These are phyloP conservation scores for Geotrichum bryndzae DNA, from an alignment of 1,139 yeast species.

Conservation along the genomic window DNA sequence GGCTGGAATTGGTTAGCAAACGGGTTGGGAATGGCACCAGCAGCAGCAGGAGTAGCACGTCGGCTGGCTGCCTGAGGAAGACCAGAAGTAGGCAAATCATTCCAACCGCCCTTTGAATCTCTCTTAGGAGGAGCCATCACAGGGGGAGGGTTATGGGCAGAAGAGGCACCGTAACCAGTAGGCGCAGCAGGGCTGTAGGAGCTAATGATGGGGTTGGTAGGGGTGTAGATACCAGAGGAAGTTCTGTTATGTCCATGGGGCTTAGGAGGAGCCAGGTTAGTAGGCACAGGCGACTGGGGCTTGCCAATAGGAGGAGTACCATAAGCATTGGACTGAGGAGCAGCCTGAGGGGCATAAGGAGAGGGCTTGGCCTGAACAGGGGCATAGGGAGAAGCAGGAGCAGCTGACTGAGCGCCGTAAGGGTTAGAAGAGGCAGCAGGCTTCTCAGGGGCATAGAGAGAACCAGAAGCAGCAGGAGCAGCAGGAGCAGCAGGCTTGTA, in stretches of 20 bases:
- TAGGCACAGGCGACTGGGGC: conserved; percentile 7
- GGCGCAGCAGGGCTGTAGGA: conserved; percentile 12
- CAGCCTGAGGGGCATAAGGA: conserved; percentile 19
- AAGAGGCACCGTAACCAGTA: conserved; percentile 5
- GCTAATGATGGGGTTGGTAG: conserved; percentile 18
- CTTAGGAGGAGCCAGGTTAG: conserved; percentile 4
- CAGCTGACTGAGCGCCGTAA: conserved; percentile 10
- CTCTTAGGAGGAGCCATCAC: conserved; percentile 37
- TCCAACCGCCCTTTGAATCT: conserved; percentile 80
- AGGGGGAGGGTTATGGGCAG: conserved; percentile 20
- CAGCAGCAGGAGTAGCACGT: conserved; percentile 24
- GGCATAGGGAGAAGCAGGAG: conserved; percentile 15
- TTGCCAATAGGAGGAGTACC: conserved; percentile 19
- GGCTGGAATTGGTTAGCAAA: conserved; percentile 32
- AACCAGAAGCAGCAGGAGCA: conserved; percentile 22
- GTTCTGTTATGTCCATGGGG: conserved; percentile 13
- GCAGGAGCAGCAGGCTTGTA: conserved; percentile 16
- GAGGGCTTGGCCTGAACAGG: conserved; percentile 16
- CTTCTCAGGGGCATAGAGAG: conserved; percentile 14
- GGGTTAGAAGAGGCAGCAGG: conserved; percentile 17
- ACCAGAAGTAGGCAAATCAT: conserved; percentile 71
- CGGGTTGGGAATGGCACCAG: conserved; percentile 23
- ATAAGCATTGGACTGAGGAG: conserved; percentile 15
- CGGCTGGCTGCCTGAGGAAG: conserved; percentile 22
- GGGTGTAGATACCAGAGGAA: conserved; percentile 18